Evolutionary conservation across 768 basidiomycete genomes (phyloP).

Genomic region (Gloeostereum incarnatum): DNA sequence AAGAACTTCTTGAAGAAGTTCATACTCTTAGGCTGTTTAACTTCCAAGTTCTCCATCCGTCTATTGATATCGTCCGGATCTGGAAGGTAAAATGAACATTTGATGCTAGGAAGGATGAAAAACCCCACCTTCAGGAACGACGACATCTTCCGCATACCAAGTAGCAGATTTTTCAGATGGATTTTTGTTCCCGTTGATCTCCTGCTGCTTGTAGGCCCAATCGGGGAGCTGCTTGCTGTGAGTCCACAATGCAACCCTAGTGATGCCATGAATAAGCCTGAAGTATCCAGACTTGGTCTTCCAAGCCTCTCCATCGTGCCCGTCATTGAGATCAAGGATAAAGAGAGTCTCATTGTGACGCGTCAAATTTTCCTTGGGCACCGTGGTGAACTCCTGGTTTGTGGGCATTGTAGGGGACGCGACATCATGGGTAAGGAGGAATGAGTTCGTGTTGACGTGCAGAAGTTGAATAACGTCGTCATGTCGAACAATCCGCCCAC

Average conservation of each 20-base stretch:
- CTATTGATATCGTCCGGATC: conserved; percentile 47
- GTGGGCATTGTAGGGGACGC: conserved; percentile 96
- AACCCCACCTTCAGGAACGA: conserved; percentile 59
- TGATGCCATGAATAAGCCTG: conserved; percentile 80
- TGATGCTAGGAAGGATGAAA: not conserved
- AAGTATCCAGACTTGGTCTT: conserved; percentile 94
- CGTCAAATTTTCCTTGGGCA: conserved; percentile 66
- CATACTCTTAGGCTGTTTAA: conserved; percentile 69
- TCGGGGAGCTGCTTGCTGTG: conserved; percentile 80
- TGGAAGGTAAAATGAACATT: conserved; percentile 14
- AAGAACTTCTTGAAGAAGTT: conserved; percentile 93
- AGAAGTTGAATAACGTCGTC: conserved; percentile 83
- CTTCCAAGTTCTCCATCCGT: conserved; percentile 37
- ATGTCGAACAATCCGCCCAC: conserved; percentile 86
- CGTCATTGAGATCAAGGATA: conserved; percentile 64
- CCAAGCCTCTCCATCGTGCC: conserved; percentile 72
- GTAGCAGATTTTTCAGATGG: conserved; percentile 69
- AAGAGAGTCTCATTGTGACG: conserved; percentile 89
- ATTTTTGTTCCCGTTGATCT: conserved; percentile 93
- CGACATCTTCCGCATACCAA: conserved; percentile 85
- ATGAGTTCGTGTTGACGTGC: conserved; percentile 76
- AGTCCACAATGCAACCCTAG: conserved; percentile 93
- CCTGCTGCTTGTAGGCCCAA: conserved; percentile 93
- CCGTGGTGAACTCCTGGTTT: conserved; percentile 97
- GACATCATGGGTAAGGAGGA: conserved; percentile 93